Evolutionary conservation across 2,329 filamentous ascomycete genomes (phyloP).

Genomic region (Parascedosporium putredinis): DNA sequence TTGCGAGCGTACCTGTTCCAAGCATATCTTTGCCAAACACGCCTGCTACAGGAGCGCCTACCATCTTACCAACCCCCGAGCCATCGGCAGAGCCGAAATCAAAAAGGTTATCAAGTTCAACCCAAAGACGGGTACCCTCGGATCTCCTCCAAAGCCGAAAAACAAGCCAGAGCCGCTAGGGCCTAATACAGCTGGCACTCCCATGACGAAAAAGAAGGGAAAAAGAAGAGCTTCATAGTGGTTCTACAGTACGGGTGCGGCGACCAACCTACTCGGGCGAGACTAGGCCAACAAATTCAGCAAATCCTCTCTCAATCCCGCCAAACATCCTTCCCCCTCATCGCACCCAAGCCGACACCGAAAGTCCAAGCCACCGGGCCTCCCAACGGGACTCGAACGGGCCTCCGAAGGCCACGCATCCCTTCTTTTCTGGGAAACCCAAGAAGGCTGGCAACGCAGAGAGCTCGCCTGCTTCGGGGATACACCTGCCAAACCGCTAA

Average conservation of each 20-base stretch:
- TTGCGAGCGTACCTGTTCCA: too few species aligned
- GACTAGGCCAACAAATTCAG: conserved; percentile 50
- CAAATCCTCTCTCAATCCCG: conserved; percentile 32
- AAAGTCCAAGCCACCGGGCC: conserved; percentile 16
- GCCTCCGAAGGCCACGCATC: conserved; percentile 27
- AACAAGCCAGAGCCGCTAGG: background rate
- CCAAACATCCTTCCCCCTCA: background rate
- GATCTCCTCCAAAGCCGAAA: conserved; percentile 49
- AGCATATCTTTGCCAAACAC: background rate
- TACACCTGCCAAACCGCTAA: conserved; percentile 15
- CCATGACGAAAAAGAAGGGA: conserved; percentile 14
- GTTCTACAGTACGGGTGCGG: conserved; percentile 50
- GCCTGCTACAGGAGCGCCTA: conserved; percentile 4
- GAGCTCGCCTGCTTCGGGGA: background rate
- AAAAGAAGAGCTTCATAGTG: conserved; percentile 32
- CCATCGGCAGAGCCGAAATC: conserved; percentile 20
- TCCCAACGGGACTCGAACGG: conserved; percentile 20
- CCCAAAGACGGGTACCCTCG: conserved; percentile 49
- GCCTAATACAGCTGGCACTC: background rate
- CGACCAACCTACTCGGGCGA: conserved; percentile 27
- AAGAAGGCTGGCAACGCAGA: conserved; percentile 15
- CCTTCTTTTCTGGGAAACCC: conserved; percentile 29
- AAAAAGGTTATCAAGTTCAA: conserved; percentile 47
- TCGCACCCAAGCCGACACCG: conserved; percentile 25
- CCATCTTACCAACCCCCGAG: conserved; percentile 9